phyloP scores from a whole-genome alignment of 176 grass and related monocot genomes.

The Hordeum marinum region DNA sequence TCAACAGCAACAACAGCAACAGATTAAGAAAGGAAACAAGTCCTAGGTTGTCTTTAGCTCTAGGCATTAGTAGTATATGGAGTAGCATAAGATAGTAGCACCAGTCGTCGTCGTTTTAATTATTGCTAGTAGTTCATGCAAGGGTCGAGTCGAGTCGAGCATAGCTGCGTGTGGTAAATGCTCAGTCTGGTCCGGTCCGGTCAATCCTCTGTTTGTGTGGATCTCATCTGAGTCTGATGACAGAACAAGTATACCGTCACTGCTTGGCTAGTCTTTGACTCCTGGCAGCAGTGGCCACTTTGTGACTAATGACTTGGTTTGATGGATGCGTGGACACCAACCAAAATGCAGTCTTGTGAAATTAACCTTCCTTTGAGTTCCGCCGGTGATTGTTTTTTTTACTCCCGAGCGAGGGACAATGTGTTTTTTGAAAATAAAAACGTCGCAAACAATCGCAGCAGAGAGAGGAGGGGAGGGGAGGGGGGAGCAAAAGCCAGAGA shows the following conservation, averaged over 20 bases:
- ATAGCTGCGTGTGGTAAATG: not conserved
- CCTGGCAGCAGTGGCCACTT: not conserved
- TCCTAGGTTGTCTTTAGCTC: constrained; percentile 38
- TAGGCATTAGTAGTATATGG: constrained; percentile 18
- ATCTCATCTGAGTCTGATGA: not conserved
- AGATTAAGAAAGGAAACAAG: constrained; percentile 27
- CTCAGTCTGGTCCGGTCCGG: too few relatives aligned
- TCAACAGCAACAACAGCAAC: constrained; percentile 11
- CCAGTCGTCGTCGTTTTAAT: constrained; percentile 9
- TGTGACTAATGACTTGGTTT: not conserved
- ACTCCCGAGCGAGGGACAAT: too few relatives aligned
- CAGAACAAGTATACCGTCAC: not conserved
- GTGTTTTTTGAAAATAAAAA: too few relatives aligned
- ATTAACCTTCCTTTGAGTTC: too few relatives aligned
- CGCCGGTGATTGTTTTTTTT: too few relatives aligned
- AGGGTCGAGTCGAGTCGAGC: not conserved
- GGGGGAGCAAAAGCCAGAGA: not conserved
- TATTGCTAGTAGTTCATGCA: not conserved
- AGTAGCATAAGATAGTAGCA: not conserved
- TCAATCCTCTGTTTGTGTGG: not conserved
- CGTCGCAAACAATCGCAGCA: not conserved
- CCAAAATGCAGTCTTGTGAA: not conserved
- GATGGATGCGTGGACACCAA: too few relatives aligned
- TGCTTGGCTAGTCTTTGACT: not conserved
- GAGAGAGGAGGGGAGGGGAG: not conserved